Conservation (phyloP, 2,329 filamentous ascomycete genomes). For the Cordyceps cicadae region DNA sequence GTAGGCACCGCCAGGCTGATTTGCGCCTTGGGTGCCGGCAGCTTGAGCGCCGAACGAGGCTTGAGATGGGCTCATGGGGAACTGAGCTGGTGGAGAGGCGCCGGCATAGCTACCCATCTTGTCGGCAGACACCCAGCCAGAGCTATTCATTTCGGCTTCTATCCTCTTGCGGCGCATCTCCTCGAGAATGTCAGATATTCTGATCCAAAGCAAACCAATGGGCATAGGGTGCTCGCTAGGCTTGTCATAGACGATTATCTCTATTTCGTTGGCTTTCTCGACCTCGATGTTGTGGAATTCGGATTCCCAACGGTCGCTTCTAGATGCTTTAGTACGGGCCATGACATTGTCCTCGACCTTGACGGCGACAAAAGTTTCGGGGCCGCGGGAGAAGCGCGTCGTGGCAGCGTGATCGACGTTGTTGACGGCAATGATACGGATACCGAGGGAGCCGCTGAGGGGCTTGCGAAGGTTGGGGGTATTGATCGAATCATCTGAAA, state of each 20-base stretch:
- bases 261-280: slow-evolving; percentile 97
- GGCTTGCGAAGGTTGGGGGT: slow-evolving; percentile 91
- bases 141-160: slow-evolving; percentile 87
- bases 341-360: slow-evolving; percentile 95
- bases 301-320: slow-evolving; percentile 84
- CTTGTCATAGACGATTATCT: slow-evolving; percentile 96
- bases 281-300: slow-evolving; percentile 89
- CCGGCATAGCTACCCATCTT: slow-evolving; percentile 63
- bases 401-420: slow-evolving; percentile 90
- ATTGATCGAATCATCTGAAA: slow-evolving; percentile 86
- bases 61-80: slow-evolving; percentile 46
- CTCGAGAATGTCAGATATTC: slow-evolving; percentile 94
- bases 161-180: slow-evolving; percentile 97
- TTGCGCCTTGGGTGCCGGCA: slow-evolving; percentile 16
- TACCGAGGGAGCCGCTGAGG: slow-evolving; percentile 80
- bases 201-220: slow-evolving; percentile 91
- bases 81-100: slow-evolving; percentile 43
- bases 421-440: slow-evolving; percentile 80
- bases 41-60: slow-evolving; percentile 32
- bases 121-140: slow-evolving; percentile 95
- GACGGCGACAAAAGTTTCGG: slow-evolving; percentile 90
- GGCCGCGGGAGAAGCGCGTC: slow-evolving; percentile 75
- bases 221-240: slow-evolving; percentile 82
- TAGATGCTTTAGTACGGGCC: slow-evolving; percentile 74
- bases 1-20: slow-evolving; percentile 23